Base-by-base conservation (phyloP, 2,329 filamentous ascomycete species). In the Alternaria rosae region DNA sequence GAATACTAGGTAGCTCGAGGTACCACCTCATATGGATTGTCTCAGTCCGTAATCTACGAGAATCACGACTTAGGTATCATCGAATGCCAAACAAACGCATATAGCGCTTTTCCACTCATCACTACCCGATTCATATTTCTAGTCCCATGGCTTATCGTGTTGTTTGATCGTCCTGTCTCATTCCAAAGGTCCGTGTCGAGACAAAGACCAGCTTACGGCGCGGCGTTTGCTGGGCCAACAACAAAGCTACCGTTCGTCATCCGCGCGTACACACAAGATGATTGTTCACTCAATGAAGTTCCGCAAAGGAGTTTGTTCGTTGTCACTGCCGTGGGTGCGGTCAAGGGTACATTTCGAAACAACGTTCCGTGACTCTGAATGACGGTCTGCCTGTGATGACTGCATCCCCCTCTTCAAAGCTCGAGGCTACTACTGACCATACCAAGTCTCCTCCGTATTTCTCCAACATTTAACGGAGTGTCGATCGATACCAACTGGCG, bases 81-180 rank as follows among this genome's bases (percentile, higher is more conserved):
- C 45, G 51, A 57, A 57, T 25, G 56, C 55, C 42, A 59, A 61
- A 62, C 35, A 58, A 63, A 61, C 68, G 55, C 66, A 57, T 48
- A 54, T 52, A 55, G 59, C 67, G 63, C 57, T 60, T 57, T 72
- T 72, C 70, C 69, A 71, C 72, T 74, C 69, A 48, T 20, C 51
- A 11, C n/a, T 28, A 4, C 4, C 9, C n/a, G 38, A 44, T 0
- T 4, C 4, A 1, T 28, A 7, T 2, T 3, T 38, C 42, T 17
- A 23, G 26, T 41, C 15, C 8, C 20, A n/a, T 48, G 28, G 30
- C 28, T 21, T 32, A 35, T 55, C 45, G 32, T 35, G 17, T 11
- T 5, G 23, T 43, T 25, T 56, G 45, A n/a, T 44, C 35, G 6
- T 42, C 3, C 3, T 28, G 10, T n/a, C 4, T 7, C 7, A 23